Base-by-base conservation (phyloP, 2,329 filamentous ascomycete genomes). In the Allantophomopsis cytisporea region DNA sequence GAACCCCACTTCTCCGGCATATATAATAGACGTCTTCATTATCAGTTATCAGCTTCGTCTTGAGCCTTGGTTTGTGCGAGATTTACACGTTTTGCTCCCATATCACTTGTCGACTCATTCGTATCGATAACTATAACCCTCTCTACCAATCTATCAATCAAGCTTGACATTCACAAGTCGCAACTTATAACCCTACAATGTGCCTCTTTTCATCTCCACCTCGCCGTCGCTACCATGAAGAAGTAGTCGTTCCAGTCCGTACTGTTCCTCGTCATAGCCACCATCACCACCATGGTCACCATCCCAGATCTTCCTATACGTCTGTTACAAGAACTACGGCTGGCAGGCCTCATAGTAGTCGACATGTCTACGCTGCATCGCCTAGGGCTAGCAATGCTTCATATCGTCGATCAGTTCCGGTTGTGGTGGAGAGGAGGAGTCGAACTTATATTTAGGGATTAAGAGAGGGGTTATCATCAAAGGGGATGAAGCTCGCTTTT, bases 321-420 rank as follows among this genome's bases (percentile, higher is more conserved):
- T 46, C 47, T 17, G 48, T 51, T 4, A 50, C 49, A 1, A 41
- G 49, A 36, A 48, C 48, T 7, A 47, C 48, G 6, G 43, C 45
- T 1, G 40, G 39, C 18, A 38, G 46, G 35, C 43, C 45, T 1
- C 42, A 42, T 16, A 43, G 47, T 16, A 38, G 41, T 11, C 42
- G 45, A 18, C 47, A 48, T 18, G 33, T 47, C 15, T 41, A 43
- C 11, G 37, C 41, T 4, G 6, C 28, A 12, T 39, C 30, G 20
- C 50, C 50, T 4, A 35, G 51, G 17, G 45, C 48, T 39, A 53
- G 51, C 43, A 46, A 48, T 42, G 50, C 20, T 35, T 49, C 45
- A 39, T 51, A 51, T 37, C 35, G 50, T n/a, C 18, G 46, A 31
- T 50, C 43, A 28, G 46, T 31, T 2, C 49, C 49, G 11, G 44